Evolutionary conservation across 1,139 yeast species (phyloP).

Genomic region (Hansenula sp.): DNA sequence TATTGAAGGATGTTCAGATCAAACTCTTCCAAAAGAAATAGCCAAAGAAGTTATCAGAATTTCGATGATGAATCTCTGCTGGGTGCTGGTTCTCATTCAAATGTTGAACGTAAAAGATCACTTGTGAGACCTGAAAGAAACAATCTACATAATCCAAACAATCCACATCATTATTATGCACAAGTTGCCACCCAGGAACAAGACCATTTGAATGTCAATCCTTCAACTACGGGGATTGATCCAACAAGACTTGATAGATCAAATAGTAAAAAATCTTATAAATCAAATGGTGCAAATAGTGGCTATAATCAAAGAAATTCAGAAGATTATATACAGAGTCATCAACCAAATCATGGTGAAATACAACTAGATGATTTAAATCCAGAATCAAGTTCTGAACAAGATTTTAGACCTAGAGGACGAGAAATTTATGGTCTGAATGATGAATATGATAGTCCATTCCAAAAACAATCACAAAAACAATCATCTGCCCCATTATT

Average conservation of each 20-base stretch:
- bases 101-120: conserved; percentile 49
- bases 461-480: background rate
- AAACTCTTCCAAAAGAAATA: conserved; percentile 17
- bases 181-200: conserved; percentile 72
- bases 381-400: conserved; percentile 11
- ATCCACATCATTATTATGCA: conserved; percentile 78
- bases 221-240: conserved; percentile 72
- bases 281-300: background rate
- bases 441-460: conserved; percentile 41
- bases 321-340: background rate
- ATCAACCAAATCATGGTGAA: conserved; percentile 3
- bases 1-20: conserved; percentile 16
- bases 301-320: background rate
- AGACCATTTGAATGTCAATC: conserved; percentile 57
- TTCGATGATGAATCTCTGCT: conserved; percentile 22
- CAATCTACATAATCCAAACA: conserved; percentile 55
- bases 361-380: conserved; percentile 17
- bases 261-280: conserved; percentile 6
- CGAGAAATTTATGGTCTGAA: conserved; percentile 56
- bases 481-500: background rate
- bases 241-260: conserved; percentile 35
- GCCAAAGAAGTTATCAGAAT: conserved; percentile 13
- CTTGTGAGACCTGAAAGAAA: conserved; percentile 79
- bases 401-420: conserved; percentile 28
- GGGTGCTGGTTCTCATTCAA: conserved; percentile 8